Evolutionary conservation across 78 protist genomes (phyloP).

Genomic region (Dictyostelium brefeldianum): DNA sequence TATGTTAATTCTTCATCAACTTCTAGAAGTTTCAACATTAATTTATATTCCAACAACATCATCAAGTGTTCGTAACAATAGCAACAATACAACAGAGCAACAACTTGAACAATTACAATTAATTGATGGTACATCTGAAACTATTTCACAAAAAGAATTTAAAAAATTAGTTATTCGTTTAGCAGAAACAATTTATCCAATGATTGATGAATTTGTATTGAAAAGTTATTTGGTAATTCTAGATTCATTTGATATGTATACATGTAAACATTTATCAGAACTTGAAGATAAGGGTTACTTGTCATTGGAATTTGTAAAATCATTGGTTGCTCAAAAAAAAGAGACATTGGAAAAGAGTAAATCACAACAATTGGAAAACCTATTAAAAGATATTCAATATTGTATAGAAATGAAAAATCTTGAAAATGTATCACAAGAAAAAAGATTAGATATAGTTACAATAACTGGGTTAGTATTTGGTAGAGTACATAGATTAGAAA

Average conservation of each 20-base stretch:
- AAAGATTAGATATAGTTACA: slow-evolving; percentile 55
- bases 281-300: slow-evolving; percentile 30
- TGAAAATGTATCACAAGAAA: slow-evolving; percentile 36
- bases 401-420: slow-evolving; percentile 44
- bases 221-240: slow-evolving; percentile 56
- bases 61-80: too few relatives aligned
- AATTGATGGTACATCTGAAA: neutral
- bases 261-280: neutral
- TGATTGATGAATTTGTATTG: slow-evolving; percentile 50
- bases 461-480: slow-evolving; percentile 63
- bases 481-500: slow-evolving; percentile 64
- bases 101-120: neutral
- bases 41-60: neutral
- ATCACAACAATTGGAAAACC: slow-evolving; percentile 25
- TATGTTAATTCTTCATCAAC: slow-evolving; percentile 29
- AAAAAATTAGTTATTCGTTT: slow-evolving; percentile 6
- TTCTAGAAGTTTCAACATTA: slow-evolving; percentile 10
- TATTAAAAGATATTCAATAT: slow-evolving; percentile 64
- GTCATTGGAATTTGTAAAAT: neutral
- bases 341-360: slow-evolving; percentile 8
- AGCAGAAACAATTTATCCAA: slow-evolving; percentile 31
- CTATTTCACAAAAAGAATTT: slow-evolving; percentile 16
- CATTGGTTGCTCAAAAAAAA: neutral
- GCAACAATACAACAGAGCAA: neutral
- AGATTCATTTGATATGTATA: slow-evolving; percentile 38